A percentile compares a stretch with the other conserved stretches of the same genome.
phyloP scores from a whole-genome alignment of 345 rosid species.

The Lepidium africanum region DNA sequence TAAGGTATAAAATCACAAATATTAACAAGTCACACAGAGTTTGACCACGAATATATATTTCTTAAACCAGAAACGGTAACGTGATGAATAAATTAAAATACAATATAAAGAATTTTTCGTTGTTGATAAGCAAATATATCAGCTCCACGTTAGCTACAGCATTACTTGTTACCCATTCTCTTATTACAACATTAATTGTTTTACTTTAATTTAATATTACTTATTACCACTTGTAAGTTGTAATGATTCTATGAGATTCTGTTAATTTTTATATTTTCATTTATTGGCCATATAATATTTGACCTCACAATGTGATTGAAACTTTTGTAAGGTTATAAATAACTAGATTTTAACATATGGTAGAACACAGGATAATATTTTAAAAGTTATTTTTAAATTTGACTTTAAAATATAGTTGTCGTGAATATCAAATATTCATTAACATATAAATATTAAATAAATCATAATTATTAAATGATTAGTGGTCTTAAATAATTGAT shows the following conservation, averaged over 20 bases:
- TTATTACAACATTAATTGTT: not conserved
- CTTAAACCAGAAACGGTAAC: not conserved
- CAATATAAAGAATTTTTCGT: not conserved
- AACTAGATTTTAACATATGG: too few relatives aligned
- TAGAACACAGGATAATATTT: too few relatives aligned
- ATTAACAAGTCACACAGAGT: not conserved
- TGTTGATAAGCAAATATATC: slow-evolving; percentile 9
- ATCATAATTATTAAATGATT: too few relatives aligned
- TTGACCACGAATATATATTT: not conserved
- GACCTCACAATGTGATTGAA: too few relatives aligned
- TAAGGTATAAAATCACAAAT: not conserved
- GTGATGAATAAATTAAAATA: slow-evolving; percentile 1
- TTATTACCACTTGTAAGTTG: not conserved
- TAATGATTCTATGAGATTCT: not conserved
- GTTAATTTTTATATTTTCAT: not conserved
- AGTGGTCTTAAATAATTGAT: too few relatives aligned
- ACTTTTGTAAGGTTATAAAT: too few relatives aligned
- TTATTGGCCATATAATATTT: not conserved
- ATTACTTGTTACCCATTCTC: slow-evolving; percentile 1
- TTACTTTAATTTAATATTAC: not conserved
- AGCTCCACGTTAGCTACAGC: slow-evolving; percentile 26
- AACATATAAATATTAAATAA: too few relatives aligned
- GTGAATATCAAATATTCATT: too few relatives aligned
- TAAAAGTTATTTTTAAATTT: too few relatives aligned
- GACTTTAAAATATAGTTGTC: too few relatives aligned